Evolutionary conservation across 1,284 basidiomycete genomes (phyloP).

Genomic region (Xanthoconium separans): DNA sequence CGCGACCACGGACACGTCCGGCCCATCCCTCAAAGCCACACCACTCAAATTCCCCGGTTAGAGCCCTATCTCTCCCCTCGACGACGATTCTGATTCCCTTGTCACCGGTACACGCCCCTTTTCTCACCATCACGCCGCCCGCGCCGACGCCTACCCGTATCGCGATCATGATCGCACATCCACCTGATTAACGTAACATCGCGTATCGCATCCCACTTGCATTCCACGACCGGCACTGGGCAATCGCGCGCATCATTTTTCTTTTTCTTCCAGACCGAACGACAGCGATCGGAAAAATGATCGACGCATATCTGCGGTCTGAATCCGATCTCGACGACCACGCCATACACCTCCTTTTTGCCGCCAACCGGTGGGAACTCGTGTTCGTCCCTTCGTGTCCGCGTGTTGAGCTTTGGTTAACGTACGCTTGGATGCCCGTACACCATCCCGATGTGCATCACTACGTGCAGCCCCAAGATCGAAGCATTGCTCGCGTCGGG

Average conservation of each 20-base stretch:
- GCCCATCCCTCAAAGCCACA: conserved; percentile 35
- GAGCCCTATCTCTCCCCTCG: background rate
- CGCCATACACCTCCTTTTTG: conserved; percentile 92
- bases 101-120: background rate
- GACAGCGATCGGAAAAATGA: conserved; percentile 90
- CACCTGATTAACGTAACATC: too few relatives aligned
- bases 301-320: conserved; percentile 88
- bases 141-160: background rate
- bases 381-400: conserved; percentile 56
- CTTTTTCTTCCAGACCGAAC: conserved; percentile 68
- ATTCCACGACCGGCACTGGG: background rate
- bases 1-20: conserved; percentile 42
- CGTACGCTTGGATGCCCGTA: too few relatives aligned
- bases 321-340: conserved; percentile 87
- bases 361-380: conserved; percentile 96
- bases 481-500: conserved; percentile 61
- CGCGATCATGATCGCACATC: background rate
- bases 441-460: too few relatives aligned
- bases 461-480: conserved; percentile 57
- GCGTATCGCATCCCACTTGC: background rate
- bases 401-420: too few relatives aligned
- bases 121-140: background rate
- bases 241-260: background rate
- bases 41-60: conserved; percentile 86
- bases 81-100: conserved; percentile 4